Base-by-base conservation (phyloP, 495 filamentous ascomycete genomes). In the Geoglossum glabrum region DNA sequence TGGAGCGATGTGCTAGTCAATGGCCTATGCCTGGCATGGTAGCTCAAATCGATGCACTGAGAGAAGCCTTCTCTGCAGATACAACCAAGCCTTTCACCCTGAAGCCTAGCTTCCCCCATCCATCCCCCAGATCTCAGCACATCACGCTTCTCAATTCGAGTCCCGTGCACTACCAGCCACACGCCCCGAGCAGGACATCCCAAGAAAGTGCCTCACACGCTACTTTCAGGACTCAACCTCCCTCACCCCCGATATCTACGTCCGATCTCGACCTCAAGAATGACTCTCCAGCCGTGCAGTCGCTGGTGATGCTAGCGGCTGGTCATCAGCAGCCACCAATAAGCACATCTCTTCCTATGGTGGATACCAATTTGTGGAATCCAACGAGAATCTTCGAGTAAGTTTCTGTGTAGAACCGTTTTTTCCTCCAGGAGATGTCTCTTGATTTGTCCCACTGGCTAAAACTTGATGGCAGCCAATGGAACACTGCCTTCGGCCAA, bases 11-110 rank as follows among this genome's bases (percentile, higher is more conserved):
- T 66, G 85, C 83, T 61, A 72, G 76, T 40, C 78, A 84, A 7
- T 97, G 88, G 84, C 87, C 90, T 13, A 87, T 93, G 77, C 85
- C 86, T 13, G 90, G 97, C 63, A 86, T 96, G 72, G 83, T 94
- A 65, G 79, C 81, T 31, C 89, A 95, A 68, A 86, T 98, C 60
- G 82, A 97, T 63, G 84, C 87, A 8, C 75, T 98, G 31, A 79
- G 90, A 49, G 82, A 92, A 65, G 92, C 92, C 17, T 97, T 98
- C 65, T 96, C 90, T 21, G 86, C 87, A 28, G 88, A 98, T 68
- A 79, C 74, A 21, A 81, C 72, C 62, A 86, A 85, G 62, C 83
- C 90, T 3, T 98, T 98, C 66, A 84, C 90, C 63, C 70, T 98
- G 55, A 95, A 90, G 68, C 76, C 82, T 17, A 84, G 77, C 56